Percentiles rank a stretch among this genome's conserved stretches.
phyloP scores from a whole-genome alignment of 257 asterid species.

The Solanum pinnatisectum region DNA sequence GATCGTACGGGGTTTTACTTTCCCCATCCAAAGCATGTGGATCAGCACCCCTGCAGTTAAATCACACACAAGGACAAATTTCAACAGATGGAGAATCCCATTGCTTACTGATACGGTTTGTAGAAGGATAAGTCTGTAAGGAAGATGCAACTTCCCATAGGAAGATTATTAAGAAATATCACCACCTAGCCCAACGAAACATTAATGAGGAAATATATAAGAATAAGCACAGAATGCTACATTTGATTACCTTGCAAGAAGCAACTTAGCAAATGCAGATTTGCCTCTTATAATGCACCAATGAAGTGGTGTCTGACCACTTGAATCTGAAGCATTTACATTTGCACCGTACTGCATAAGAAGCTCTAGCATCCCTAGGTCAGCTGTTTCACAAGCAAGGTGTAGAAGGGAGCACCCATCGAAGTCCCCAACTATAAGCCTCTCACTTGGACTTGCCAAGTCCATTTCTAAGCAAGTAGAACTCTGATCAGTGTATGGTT shows the following conservation, averaged over 20 bases:
- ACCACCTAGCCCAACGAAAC: not conserved
- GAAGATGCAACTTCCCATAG: not conserved
- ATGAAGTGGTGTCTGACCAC: constrained; percentile 72
- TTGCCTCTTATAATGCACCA: constrained; percentile 60
- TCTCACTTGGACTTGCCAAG: constrained; percentile 37
- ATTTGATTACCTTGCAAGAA: constrained; percentile 57
- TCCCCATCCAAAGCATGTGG: constrained; percentile 53
- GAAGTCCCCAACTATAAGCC: constrained; percentile 22
- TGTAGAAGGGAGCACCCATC: constrained; percentile 81
- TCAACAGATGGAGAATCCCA: not conserved
- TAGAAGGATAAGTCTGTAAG: not conserved
- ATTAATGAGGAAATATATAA: not conserved
- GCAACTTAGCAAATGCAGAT: constrained; percentile 62
- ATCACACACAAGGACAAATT: not conserved
- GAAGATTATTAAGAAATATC: not conserved
- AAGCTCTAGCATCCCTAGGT: constrained; percentile 93
- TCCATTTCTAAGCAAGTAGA: constrained; percentile 35
- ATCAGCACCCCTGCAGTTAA: constrained; percentile 79
- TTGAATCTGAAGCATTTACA: constrained; percentile 63
- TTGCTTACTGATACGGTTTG: not conserved
- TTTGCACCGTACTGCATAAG: constrained; percentile 91
- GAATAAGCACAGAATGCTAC: not conserved
- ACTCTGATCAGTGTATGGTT: constrained; percentile 33
- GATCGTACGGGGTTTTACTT: constrained; percentile 48
- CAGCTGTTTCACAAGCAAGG: constrained; percentile 87